Evolutionary conservation across 306 rosid species (phyloP).

Genomic region (Citrullus amarus): DNA sequence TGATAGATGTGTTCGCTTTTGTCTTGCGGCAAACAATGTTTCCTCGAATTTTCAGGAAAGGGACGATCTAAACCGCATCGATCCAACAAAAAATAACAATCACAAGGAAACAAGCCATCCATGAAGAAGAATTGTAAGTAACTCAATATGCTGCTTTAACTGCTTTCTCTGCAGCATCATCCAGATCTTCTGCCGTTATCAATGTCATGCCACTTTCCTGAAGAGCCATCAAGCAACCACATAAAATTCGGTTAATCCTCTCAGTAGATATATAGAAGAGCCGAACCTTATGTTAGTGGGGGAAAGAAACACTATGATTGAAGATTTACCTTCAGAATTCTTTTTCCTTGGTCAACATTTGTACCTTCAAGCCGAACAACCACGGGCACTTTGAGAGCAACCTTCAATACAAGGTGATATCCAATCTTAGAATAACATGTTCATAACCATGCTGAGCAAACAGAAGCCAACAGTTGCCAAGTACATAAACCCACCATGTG

Average conservation of each 20-base stretch:
- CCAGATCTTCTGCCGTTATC: conserved; percentile 93
- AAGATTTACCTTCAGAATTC: conserved; percentile 57
- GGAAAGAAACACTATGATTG: not conserved
- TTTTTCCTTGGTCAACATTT: conserved; percentile 88
- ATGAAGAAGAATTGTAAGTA: conserved; percentile 12
- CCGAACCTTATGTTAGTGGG: not conserved
- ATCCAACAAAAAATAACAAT: conserved; percentile 12
- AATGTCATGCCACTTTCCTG: conserved; percentile 93
- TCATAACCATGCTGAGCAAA: not conserved
- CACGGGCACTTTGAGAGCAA: conserved; percentile 82
- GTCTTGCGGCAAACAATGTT: not conserved
- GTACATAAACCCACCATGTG: no score
- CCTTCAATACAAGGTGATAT: conserved; percentile 33
- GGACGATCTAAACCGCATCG: not conserved
- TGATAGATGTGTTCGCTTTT: not conserved
- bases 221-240: conserved; percentile 16
- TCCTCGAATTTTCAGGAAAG: not conserved
- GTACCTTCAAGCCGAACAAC: conserved; percentile 98
- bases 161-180: conserved; percentile 94
- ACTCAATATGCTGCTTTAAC: conserved; percentile 67
- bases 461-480: not conserved
- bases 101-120: conserved; percentile 12
- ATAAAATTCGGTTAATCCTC: not conserved
- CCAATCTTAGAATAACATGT: not conserved
- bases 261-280: not conserved